Base-by-base conservation (phyloP, 2,329 filamentous ascomycete species). In the Aspergillus aculeatus region DNA sequence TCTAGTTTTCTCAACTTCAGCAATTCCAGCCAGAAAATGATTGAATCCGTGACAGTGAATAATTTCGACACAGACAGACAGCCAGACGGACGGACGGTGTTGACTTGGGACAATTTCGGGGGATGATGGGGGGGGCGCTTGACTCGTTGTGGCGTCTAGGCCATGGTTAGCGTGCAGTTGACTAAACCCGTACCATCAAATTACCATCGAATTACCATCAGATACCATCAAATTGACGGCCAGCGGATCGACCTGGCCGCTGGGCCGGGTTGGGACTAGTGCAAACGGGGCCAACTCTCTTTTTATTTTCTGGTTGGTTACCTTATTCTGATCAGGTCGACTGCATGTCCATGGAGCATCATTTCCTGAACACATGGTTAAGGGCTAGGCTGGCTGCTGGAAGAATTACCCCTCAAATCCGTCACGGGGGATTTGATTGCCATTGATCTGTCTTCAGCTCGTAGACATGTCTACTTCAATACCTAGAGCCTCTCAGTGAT, bases 81-180 rank as follows among this genome's bases (percentile, higher is more conserved):
- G 32, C 56, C 26, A 29, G 26, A 29, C 26, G 26, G 26, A 29
- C 26, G 26, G 26, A 29, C 26, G 26, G 26, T 35, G 32, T 16
- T 12, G 32, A 35, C 57, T 60, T 60, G 56, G 61, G 61, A 60
- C 54, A 57, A 58, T 59, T 59, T 57, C 26, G 29, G 50, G 57
- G 61, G 38, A 35, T 35, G 32, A 5, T 16, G 38, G 38, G 16
- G 38, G 14, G 38, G 38, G 6, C 14, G 44, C 56, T 61, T 64
- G 59, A 57, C 63, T 65, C 64, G 57, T 64, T 66, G 66, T 68
- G 66, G 66, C 66, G 66, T 68, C 63, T 65, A 62, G 64, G 59
- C 63, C 62, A 64, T 57, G 61, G 60, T 47, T 66, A 62, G 65
- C 63, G 62, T 64, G 62, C 64, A 66, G 64, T 58, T 59, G 52